Conservation (phyloP, 768 basidiomycete genomes). For the Rhizopogon rudus region DNA sequence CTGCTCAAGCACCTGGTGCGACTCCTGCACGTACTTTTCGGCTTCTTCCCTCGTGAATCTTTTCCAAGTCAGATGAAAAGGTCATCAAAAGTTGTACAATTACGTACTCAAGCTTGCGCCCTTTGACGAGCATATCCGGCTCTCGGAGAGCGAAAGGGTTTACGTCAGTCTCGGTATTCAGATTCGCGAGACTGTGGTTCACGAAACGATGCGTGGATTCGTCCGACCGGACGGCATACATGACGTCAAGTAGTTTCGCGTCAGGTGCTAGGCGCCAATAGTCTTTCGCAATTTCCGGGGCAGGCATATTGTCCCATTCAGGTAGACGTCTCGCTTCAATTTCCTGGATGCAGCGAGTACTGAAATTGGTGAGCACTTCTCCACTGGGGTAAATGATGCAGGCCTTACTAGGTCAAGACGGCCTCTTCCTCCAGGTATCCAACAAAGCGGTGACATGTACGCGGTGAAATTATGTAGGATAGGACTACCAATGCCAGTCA, state of each 20-base stretch:
- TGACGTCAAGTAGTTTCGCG: conserved; percentile 81
- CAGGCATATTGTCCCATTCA: conserved; percentile 70
- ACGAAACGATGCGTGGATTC: conserved; percentile 93
- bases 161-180: conserved; percentile 70
- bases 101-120: conserved; percentile 66
- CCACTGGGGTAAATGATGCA: conserved; percentile 7
- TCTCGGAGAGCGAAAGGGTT: conserved; percentile 90
- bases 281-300: conserved; percentile 89
- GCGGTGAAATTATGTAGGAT: conserved; percentile 72
- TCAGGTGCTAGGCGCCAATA: conserved; percentile 81
- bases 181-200: conserved; percentile 91
- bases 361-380: conserved; percentile 24
- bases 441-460: conserved; percentile 85
- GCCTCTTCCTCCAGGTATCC: conserved; percentile 95
- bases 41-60: conserved; percentile 70
- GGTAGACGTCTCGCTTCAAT: conserved; percentile 79
- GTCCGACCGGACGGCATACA: conserved; percentile 90
- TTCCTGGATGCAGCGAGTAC: conserved; percentile 79
- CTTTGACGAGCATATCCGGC: conserved; percentile 82
- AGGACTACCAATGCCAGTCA: conserved; percentile 44
- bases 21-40: conserved; percentile 57
- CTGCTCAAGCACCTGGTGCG: conserved; percentile 43
- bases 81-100: neutral
- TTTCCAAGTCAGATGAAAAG: neutral
- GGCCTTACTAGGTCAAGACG: conserved; percentile 78